These are phyloP conservation scores for Silene latifolia DNA, from an alignment of 148 eudicot species.

Conservation along the genomic window DNA sequence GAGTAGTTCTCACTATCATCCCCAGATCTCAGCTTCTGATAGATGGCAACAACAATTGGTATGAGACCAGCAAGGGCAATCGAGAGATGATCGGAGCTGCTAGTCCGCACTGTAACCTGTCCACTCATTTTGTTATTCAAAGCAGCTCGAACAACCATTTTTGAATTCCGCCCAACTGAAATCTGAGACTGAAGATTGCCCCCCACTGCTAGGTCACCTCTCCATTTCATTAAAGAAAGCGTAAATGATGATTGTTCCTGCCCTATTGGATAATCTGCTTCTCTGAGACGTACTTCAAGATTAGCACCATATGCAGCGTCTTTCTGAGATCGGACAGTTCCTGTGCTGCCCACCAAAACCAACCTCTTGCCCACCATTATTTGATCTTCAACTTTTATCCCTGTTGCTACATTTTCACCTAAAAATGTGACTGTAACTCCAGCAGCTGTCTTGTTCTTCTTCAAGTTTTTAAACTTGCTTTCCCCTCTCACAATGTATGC, in stretches of 20 bases:
- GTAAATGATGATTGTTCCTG: constrained; percentile 53
- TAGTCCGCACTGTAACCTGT: constrained; percentile 75
- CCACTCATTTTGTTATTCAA: constrained; percentile 93
- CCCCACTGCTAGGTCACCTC: constrained; percentile 61
- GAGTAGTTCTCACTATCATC: constrained; percentile 55
- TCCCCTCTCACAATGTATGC: constrained; percentile 76
- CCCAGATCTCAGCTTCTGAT: constrained; percentile 56
- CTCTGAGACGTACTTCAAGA: constrained; percentile 51
- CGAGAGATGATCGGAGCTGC: constrained; percentile 78
- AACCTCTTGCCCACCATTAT: constrained; percentile 60
- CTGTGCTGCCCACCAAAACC: constrained; percentile 59
- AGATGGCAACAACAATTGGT: constrained; percentile 59
- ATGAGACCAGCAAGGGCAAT: constrained; percentile 70
- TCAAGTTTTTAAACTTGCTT: constrained; percentile 61
- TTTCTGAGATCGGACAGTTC: constrained; percentile 50
- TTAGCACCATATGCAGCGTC: constrained; percentile 73
- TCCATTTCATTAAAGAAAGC: constrained; percentile 56
- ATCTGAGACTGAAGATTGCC: constrained; percentile 66
- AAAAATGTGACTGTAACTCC: constrained; percentile 71
- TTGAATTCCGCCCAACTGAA: constrained; percentile 68
- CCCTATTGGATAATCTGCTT: constrained; percentile 55
- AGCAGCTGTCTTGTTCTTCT: constrained; percentile 73
- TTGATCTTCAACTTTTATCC: constrained; percentile 81
- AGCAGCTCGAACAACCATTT: constrained; percentile 73
- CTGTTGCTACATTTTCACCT: constrained; percentile 80